Evolutionary conservation across 1,284 basidiomycete genomes (phyloP).

Genomic region (Stygiomarasmius scandens): DNA sequence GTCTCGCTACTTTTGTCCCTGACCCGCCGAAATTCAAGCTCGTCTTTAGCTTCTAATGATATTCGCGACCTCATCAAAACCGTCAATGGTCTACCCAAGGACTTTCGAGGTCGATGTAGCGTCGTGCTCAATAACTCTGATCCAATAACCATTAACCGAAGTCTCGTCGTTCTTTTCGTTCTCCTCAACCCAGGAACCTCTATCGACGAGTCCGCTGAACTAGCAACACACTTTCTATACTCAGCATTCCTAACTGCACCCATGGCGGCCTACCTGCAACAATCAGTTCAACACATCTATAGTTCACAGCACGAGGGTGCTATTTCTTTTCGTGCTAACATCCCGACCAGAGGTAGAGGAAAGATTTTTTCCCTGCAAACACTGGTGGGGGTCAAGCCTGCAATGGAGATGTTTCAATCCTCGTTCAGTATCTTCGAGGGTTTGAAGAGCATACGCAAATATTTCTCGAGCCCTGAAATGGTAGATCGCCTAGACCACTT

Average conservation of each 20-base stretch:
- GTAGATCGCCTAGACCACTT: conserved; percentile 39
- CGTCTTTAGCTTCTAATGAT: conserved; percentile 19
- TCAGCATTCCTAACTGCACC: conserved; percentile 21
- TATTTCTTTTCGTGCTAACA: conserved; percentile 37
- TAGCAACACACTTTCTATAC: conserved; percentile 30
- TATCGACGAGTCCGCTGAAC: conserved; percentile 26
- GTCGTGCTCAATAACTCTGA: conserved; percentile 28
- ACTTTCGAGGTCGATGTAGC: conserved; percentile 25
- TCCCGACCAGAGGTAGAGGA: conserved; percentile 38
- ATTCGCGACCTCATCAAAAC: conserved; percentile 29
- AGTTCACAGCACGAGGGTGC: conserved; percentile 30
- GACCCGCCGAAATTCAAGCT: neutral
- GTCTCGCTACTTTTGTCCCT: neutral
- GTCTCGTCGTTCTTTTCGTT: conserved; percentile 25
- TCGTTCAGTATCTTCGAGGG: conserved; percentile 33
- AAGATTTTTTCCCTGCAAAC: conserved; percentile 39
- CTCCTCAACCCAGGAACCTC: conserved; percentile 22
- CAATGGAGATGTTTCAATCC: conserved; percentile 41
- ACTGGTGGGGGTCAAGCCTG: conserved; percentile 35
- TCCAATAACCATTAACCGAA: conserved; percentile 23
- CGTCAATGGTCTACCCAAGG: conserved; percentile 26
- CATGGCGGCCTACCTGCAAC: conserved; percentile 19
- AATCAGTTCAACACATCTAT: conserved; percentile 33
- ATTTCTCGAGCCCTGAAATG: conserved; percentile 30
- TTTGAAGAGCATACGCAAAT: conserved; percentile 31